Percentiles rank a stretch among this genome's conserved stretches.
phyloP scores from a whole-genome alignment of 2,329 filamentous ascomycete species.

The Trichoderma cornu-damae region DNA sequence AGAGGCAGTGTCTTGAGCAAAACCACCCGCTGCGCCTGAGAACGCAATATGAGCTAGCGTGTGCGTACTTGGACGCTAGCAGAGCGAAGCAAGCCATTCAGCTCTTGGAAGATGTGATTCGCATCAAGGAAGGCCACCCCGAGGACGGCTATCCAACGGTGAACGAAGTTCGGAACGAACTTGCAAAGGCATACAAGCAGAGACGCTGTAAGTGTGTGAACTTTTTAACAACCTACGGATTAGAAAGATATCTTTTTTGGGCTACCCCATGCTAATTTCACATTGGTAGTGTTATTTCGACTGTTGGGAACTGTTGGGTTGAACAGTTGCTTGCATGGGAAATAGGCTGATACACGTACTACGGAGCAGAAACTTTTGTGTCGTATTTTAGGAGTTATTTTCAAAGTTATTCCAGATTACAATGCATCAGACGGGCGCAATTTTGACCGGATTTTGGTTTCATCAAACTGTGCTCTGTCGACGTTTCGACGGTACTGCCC shows the following conservation, averaged over 20 bases:
- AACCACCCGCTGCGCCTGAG: slow-evolving; percentile 3
- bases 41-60: slow-evolving; percentile 17
- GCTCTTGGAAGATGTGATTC: slow-evolving; percentile 10
- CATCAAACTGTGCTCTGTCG: too few relatives aligned
- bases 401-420: too few relatives aligned
- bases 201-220: slow-evolving; percentile 1
- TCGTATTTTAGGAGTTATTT: too few relatives aligned
- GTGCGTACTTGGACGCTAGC: not conserved
- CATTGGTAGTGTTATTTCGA: not conserved
- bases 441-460: too few relatives aligned
- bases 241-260: too few relatives aligned
- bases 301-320: not conserved
- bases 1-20: not conserved
- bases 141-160: not conserved
- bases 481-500: too few relatives aligned
- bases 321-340: not conserved
- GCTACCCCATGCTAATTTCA: too few relatives aligned
- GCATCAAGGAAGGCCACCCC: not conserved
- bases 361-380: too few relatives aligned
- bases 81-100: slow-evolving; percentile 1
- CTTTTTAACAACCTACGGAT: not conserved
- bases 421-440: too few relatives aligned
- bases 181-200: not conserved
- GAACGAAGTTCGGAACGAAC: not conserved
- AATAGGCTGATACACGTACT: too few relatives aligned